Conservation (phyloP, 176 grass and related monocot genomes). For the Hordeum vulgare region DNA sequence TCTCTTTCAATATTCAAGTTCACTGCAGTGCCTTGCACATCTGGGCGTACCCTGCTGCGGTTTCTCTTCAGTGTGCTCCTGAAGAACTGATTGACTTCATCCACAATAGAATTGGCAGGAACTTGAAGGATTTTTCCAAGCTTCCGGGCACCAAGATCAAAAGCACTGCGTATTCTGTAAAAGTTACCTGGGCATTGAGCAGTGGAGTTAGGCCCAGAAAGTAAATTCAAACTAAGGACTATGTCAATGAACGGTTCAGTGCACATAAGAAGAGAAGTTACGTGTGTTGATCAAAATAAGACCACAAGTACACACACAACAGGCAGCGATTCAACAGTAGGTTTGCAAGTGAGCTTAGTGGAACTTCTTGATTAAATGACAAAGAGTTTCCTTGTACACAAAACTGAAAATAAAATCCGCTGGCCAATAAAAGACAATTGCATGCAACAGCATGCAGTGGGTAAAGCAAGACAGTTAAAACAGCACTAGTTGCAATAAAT, state of each 20-base stretch:
- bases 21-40: slow-evolving; percentile 21
- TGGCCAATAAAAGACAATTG: not conserved
- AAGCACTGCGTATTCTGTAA: slow-evolving; percentile 80
- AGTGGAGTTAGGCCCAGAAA: not conserved
- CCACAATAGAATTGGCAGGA: slow-evolving; percentile 32
- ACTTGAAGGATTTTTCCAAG: slow-evolving; percentile 61
- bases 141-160: slow-evolving; percentile 76
- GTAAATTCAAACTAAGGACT: not conserved
- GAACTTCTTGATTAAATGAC: slow-evolving; percentile 1
- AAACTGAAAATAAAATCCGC: not conserved
- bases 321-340: not conserved
- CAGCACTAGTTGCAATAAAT: not conserved
- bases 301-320: not conserved
- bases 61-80: slow-evolving; percentile 67
- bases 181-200: slow-evolving; percentile 52
- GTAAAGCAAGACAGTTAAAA: not conserved
- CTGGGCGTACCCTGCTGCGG: slow-evolving; percentile 35
- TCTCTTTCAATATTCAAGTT: slow-evolving; percentile 21
- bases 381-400: not conserved
- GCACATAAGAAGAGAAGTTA: not conserved
- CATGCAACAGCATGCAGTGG: not conserved
- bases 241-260: not conserved
- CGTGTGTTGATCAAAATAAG: not conserved
- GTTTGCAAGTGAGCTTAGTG: not conserved
- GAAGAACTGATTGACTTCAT: slow-evolving; percentile 77